Evolutionary conservation across 2,329 filamentous ascomycete genomes (phyloP), one percentile per base, ranked within the genome.

Genomic region (Aphanocladium album): DNA sequence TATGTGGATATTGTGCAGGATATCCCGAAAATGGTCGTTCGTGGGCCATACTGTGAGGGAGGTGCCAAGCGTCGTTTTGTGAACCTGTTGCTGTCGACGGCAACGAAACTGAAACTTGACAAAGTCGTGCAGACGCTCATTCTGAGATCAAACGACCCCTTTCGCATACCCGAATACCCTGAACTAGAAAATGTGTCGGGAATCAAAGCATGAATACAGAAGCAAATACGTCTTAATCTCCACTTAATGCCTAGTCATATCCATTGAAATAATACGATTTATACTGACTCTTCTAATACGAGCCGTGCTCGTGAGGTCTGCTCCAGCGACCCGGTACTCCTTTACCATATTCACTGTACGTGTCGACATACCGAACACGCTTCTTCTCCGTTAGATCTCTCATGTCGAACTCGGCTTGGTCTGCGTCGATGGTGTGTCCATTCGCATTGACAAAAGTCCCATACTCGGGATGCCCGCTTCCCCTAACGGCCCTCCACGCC

Each of bases 321-420:
- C 61, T 61, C 51, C 64, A 64, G 14, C 62, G 59, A 25, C 56
- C 41, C 25, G 57, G 41, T 16, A 30, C 12, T 19, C 49, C 60
- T 5, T 50, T 55, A 3, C 47, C 41, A 27, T 43, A 19, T 39
- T 66, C 63, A 23, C 25, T 51, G 2, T 65, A 62, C 43, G 61
- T 63, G 33, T 68, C 64, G 5, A 65, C 33, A 19, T 64, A 63
- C 33, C 57, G 47, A 33, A 64, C 62, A 37, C 54, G 50, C n/a
- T 62, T 62, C 37, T 57, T 62, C 46, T 64, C 59, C n/a, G 52
- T 63, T 21, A 62, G 61, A 49, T 58, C 59, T 16, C 62, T 58
- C 49, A 64, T 45, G 27, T 64, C 63, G 60, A 64, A 63, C n/a
- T 53, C 63, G 16, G 47, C 19, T 25, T 64, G 63, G 5, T 51